Base-by-base conservation (phyloP, 1,139 yeast genomes). In the Blastobotrys raffinosifermentans region DNA sequence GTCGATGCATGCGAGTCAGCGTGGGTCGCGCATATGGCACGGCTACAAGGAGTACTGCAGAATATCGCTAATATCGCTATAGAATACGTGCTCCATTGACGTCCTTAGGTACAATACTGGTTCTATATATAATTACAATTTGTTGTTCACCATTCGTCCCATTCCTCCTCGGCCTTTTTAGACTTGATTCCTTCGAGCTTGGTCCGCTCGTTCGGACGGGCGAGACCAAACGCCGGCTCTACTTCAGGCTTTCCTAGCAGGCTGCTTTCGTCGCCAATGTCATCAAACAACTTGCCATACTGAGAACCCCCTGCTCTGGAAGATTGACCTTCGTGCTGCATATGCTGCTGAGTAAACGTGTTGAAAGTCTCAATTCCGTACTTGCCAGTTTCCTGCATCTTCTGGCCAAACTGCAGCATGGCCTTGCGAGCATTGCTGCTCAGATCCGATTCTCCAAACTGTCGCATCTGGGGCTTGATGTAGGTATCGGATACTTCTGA, bases 331-430 rank as follows among this genome's bases (percentile, higher is more conserved):
- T 38, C 19, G 19, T 19, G 26, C 29, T 18, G 58, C 56, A 27
- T 46, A 34, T 17, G 7, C 43, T 69, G 75, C 36, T 69, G 62
- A 5, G 89, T 80, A 53, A 80, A 77, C 18, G 67, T 67, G 49
- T 73, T 75, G 61, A 80, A 78, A 8, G 82, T 80, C 51, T 80
- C 70, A 2, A 61, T 54, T 13, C 67, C 66, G 52, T 77, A 80
- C 47, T 71, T 73, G 26, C 94, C 86, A 1, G 96, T 86, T 53
- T 86, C 94, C 57, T 83, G 94, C 70, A 89, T 83, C 56, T 78
- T 85, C 58, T 84, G 94, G 32, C 96, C 96, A 66, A 89, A 91
- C 65, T 91, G 97, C 43, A 87, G 81, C 75, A 93, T 84, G 19
- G 97, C 98, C 53, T 85, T 75, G 48, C 74, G 78, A 7, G 97